phyloP scores from a whole-genome alignment of 78 protist genomes.

The Corallochytrium limacisporum region DNA sequence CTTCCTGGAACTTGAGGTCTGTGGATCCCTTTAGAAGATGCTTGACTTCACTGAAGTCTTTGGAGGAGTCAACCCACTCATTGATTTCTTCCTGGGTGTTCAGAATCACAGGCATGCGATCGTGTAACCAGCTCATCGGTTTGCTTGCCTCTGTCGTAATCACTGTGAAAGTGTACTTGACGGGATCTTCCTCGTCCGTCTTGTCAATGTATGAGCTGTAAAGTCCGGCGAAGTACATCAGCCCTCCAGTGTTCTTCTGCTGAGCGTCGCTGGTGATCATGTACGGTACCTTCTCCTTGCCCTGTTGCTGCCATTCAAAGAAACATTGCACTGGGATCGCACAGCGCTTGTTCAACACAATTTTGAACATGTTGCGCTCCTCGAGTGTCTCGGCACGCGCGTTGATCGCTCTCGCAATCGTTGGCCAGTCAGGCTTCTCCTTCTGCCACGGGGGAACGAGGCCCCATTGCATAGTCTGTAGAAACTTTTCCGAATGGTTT shows the following conservation, averaged over 20 bases:
- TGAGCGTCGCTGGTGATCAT: background rate
- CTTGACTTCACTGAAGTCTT: too few species aligned
- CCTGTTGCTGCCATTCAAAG: background rate
- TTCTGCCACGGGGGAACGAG: background rate
- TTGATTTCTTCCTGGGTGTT: background rate
- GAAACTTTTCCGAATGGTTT: background rate
- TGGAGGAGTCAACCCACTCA: constrained; percentile 1
- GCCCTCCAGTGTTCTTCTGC: background rate
- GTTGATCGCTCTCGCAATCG: background rate
- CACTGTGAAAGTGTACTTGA: background rate
- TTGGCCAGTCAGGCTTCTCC: background rate
- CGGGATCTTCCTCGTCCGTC: background rate
- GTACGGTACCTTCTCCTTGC: background rate
- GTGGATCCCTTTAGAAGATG: too few species aligned
- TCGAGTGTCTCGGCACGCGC: background rate
- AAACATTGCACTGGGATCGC: background rate
- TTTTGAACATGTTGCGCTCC: background rate
- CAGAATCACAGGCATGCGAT: background rate
- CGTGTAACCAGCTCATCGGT: constrained; percentile 1
- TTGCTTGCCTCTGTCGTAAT: background rate
- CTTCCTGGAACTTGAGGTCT: too few species aligned
- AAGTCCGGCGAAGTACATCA: background rate
- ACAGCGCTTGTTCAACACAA: background rate
- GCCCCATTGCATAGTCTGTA: background rate
- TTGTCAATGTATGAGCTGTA: background rate